Conservation (phyloP, 345 rosid species). For the Eucalyptus pumila region DNA sequence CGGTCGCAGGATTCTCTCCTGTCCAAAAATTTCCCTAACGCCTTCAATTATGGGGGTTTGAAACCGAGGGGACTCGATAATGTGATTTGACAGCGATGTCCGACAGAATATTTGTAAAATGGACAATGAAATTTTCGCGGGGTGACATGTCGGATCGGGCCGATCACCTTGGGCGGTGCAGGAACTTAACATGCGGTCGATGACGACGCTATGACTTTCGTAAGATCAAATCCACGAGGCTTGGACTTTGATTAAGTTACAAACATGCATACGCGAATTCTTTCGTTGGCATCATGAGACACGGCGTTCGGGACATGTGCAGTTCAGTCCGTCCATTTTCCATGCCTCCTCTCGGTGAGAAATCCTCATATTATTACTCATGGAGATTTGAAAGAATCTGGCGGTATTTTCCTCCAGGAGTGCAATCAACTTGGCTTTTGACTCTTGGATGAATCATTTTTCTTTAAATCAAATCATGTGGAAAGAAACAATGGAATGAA, state of each 20-base stretch:
- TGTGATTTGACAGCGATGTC: neutral
- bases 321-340: neutral
- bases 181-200: neutral
- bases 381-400: neutral
- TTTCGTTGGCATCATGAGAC: neutral
- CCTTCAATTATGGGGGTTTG: neutral
- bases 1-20: neutral
- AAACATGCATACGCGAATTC: neutral
- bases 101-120: neutral
- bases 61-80: neutral
- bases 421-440: neutral
- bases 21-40: neutral
- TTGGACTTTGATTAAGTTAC: neutral
- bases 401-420: neutral
- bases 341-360: neutral
- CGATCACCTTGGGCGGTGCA: neutral
- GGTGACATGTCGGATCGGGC: neutral
- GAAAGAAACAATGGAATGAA: neutral
- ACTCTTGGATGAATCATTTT: neutral
- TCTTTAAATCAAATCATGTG: neutral
- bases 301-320: rapidly evolving
- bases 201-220: neutral
- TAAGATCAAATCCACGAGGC: neutral
- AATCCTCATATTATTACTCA: neutral
- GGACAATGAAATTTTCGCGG: neutral